Evolutionary conservation across 306 rosid species (phyloP).

Genomic region (Lupinus albus): DNA sequence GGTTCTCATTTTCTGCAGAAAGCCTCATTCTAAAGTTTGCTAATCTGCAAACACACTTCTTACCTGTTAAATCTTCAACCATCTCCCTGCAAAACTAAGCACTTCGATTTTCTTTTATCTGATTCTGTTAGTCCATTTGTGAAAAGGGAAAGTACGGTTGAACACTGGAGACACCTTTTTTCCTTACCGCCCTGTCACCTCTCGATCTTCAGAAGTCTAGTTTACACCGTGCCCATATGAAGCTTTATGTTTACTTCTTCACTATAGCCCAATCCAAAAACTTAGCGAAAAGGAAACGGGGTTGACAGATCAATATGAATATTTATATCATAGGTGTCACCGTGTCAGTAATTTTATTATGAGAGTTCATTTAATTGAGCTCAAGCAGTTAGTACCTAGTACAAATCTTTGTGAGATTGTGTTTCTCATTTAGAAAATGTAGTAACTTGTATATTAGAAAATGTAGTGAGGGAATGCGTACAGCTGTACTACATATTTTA

Average conservation of each 20-base stretch:
- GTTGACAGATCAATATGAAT: conserved; percentile 15
- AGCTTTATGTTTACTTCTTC: conserved; percentile 1
- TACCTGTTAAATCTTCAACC: no score
- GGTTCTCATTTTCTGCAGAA: conserved; percentile 37
- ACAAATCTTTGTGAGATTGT: conserved; percentile 4
- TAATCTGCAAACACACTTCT: conserved; percentile 27
- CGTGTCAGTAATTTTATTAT: neutral
- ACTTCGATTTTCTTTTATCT: conserved; percentile 4
- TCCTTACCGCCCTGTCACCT: neutral
- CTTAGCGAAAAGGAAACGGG: conserved; percentile 15
- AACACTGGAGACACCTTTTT: conserved; percentile 12
- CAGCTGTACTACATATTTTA: conserved; percentile 3
- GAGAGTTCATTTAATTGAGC: neutral
- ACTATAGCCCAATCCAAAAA: conserved; percentile 6
- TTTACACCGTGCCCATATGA: neutral
- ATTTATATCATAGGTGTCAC: conserved; percentile 9
- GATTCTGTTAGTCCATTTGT: conserved; percentile 9
- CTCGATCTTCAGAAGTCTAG: neutral
- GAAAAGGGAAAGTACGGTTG: conserved; percentile 4
- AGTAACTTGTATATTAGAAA: conserved; percentile 9
- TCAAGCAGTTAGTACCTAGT: neutral
- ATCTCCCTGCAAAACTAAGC: no score
- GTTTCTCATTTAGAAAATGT: conserved; percentile 2
- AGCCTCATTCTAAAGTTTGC: conserved; percentile 24
- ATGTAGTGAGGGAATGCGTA: neutral